Percentiles rank a stretch among this genome's conserved stretches.
These are phyloP conservation scores for Triticum timopheevii DNA, from an alignment of 176 grass and related monocot species.

Conservation along the genomic window DNA sequence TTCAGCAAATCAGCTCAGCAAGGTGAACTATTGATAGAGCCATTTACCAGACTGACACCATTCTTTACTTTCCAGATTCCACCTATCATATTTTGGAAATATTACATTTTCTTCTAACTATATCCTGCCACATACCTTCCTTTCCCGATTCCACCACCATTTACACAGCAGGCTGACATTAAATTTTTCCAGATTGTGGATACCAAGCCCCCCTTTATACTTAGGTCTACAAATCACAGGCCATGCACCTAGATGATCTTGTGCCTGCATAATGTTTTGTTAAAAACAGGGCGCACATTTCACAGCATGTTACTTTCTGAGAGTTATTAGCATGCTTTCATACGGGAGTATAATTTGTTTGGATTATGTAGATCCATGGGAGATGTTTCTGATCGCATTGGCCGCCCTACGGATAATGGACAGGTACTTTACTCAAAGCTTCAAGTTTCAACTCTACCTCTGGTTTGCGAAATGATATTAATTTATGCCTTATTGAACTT, in stretches of 20 bases:
- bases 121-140: neutral
- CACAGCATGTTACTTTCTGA: neutral
- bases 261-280: neutral
- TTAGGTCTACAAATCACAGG: neutral
- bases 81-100: neutral
- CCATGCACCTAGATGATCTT: neutral
- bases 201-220: neutral
- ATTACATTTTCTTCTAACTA: neutral
- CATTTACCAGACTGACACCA: neutral
- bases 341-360: slow-evolving; percentile 21
- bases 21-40: neutral
- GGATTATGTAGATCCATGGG: slow-evolving; percentile 80
- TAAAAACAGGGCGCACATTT: neutral
- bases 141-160: neutral
- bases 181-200: neutral
- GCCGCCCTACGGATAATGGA: slow-evolving; percentile 94
- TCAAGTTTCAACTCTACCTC: neutral
- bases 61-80: neutral
- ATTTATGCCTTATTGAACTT: neutral
- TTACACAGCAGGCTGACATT: neutral
- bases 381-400: slow-evolving; percentile 99
- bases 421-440: slow-evolving; percentile 49
- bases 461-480: slow-evolving; percentile 6
- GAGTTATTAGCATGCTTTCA: neutral
- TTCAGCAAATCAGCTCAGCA: neutral